Evolutionary conservation across 257 asterid species (phyloP), one percentile per base, ranked within the genome.

Genomic region (Hygrophila difformis): DNA sequence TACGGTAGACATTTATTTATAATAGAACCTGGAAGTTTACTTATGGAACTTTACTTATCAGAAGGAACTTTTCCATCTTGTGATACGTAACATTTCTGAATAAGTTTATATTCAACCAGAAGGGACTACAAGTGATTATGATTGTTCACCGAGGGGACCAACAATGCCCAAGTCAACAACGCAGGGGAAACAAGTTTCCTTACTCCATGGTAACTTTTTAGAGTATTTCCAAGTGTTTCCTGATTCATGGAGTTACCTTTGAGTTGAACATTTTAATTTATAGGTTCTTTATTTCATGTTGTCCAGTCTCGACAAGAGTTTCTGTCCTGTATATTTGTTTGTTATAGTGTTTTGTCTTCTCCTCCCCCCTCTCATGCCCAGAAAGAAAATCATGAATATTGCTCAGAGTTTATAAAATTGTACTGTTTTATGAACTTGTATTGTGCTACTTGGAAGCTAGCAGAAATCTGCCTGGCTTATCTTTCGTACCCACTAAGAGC

Each of bases 101-200:
- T 71, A 76, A 75, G 74, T 55, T 68, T 73, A 70, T 55, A 45
- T 59, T 68, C 76, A 59, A 58, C 60, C 79, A 34, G 59, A 67
- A 50, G 74, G 62, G 47, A 62, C 67, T 14, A 45, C 64, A 40
- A 26, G 38, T 49, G 69, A 63, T 49, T 29, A 42, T 38, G 70
- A 48, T 3, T 3, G 31, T 55, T 71, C 66, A 42, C 41, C 29
- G 44, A 56, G 72, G 55, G 39, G 40, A 2, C 43, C 38, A 11
- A 53, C 53, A 13, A 54, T 53, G 60, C 61, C 71, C 39, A 65
- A 64, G 45, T 34, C 34, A 26, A 57, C 44, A 43, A 49, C 56
- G 29, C 68, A 62, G 49, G 70, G 65, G 20, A 66, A 53, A 41
- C 68, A 59, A 46, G 59, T 53, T 51, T 68, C 79, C 48, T 22